Evolutionary conservation across 768 basidiomycete species (phyloP).

Genomic region (Termitomyces bulborhizus): DNA sequence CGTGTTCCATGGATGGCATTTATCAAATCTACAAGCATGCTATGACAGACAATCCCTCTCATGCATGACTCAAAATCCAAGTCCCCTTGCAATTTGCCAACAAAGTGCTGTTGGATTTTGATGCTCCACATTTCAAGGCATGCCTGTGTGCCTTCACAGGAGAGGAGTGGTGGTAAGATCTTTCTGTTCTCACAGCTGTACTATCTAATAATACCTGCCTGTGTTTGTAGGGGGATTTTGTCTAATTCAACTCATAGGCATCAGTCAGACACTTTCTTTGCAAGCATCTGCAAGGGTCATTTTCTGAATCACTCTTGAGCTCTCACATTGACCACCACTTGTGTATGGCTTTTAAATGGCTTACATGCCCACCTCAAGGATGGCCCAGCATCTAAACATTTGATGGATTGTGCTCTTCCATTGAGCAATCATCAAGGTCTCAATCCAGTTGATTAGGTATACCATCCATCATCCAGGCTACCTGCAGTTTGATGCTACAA

Average conservation of each 20-base stretch:
- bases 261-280: no score
- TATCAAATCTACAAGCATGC: conserved; percentile 4
- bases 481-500: background rate
- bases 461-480: background rate
- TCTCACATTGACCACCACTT: conserved; percentile 10
- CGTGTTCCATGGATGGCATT: background rate
- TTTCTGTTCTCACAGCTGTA: background rate
- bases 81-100: background rate
- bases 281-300: background rate
- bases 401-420: conserved; percentile 13
- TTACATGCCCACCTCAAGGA: conserved; percentile 13
- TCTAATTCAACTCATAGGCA: background rate
- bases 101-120: background rate
- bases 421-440: background rate
- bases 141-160: conserved; percentile 3
- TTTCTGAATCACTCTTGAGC: background rate
- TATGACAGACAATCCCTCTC: background rate
- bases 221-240: conserved; percentile 1
- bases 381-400: conserved; percentile 6
- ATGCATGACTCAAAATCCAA: conserved; percentile 5
- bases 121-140: background rate
- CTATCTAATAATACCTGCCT: background rate
- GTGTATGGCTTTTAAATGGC: conserved; percentile 13
- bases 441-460: background rate
- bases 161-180: conserved; percentile 7